Percentiles rank a stretch among this genome's conserved stretches.
Evolutionary conservation across 306 rosid genomes (phyloP).

Genomic region (Citrullus mucosospermus): DNA sequence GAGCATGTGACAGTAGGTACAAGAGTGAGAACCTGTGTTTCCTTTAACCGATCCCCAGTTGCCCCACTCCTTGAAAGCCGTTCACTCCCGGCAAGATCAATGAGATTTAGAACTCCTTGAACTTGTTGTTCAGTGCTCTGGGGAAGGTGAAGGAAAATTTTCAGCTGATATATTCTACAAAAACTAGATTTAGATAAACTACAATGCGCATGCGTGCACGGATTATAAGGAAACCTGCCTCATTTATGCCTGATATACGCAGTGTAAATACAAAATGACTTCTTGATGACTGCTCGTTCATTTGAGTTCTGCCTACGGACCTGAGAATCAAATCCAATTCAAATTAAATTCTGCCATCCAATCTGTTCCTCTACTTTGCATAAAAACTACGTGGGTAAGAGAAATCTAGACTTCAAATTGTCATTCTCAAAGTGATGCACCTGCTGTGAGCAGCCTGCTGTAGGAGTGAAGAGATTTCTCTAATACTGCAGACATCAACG

Average conservation of each 20-base stretch:
- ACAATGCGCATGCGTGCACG: background rate
- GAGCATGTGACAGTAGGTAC: background rate
- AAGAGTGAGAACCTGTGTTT: constrained; percentile 62
- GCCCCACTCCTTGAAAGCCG: constrained; percentile 88
- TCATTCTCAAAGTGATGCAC: constrained; percentile 18
- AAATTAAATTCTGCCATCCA: background rate
- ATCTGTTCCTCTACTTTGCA: background rate
- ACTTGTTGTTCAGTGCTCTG: constrained; percentile 93
- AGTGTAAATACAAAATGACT: constrained; percentile 88
- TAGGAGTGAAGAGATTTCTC: constrained; percentile 80
- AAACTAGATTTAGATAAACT: background rate
- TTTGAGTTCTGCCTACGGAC: constrained; percentile 90
- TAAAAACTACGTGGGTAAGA: background rate
- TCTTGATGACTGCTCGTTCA: constrained; percentile 97
- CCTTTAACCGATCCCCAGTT: constrained; percentile 92
- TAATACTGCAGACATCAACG: constrained; percentile 62
- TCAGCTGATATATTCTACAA: constrained; percentile 5
- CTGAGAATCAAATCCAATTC: constrained; percentile 23
- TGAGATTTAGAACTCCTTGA: constrained; percentile 81
- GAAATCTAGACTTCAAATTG: background rate
- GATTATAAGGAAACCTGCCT: constrained; percentile 30
- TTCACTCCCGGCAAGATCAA: constrained; percentile 96
- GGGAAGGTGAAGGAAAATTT: constrained; percentile 2
- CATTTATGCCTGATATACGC: constrained; percentile 78
- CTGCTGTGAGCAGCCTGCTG: constrained; percentile 84